phyloP scores from a whole-genome alignment of 495 filamentous ascomycete species.

The Neurospora sp. region DNA sequence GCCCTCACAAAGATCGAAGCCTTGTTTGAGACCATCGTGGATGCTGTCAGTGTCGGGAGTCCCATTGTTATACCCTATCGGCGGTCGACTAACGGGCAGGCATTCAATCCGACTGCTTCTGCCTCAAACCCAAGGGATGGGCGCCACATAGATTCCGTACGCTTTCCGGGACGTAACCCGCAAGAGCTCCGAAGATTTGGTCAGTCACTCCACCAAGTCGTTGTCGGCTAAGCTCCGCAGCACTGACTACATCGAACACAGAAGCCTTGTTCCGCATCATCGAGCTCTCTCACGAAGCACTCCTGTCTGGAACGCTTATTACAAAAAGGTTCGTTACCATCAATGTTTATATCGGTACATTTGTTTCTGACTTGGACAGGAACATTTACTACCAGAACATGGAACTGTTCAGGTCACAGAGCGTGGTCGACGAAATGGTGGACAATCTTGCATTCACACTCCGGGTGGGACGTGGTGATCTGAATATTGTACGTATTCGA shows the following conservation, averaged over 20 bases:
- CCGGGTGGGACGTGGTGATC: constrained; percentile 44
- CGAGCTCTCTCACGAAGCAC: constrained; percentile 57
- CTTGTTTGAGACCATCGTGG: constrained; percentile 41
- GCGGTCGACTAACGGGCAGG: neutral
- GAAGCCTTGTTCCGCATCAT: constrained; percentile 54
- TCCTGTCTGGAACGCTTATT: constrained; percentile 50
- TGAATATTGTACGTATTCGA: constrained; percentile 51
- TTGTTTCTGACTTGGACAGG: constrained; percentile 31
- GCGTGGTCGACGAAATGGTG: constrained; percentile 63
- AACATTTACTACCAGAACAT: constrained; percentile 89
- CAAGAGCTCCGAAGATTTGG: constrained; percentile 32
- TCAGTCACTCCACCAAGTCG: neutral
- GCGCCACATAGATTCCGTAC: constrained; percentile 11
- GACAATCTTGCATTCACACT: constrained; percentile 82
- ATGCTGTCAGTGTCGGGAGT: constrained; percentile 31
- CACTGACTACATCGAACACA: constrained; percentile 2
- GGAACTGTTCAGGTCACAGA: constrained; percentile 66
- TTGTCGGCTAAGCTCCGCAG: neutral
- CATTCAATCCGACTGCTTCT: neutral
- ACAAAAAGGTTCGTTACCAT: constrained; percentile 59
- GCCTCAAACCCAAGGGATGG: constrained; percentile 1
- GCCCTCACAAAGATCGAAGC: constrained; percentile 43
- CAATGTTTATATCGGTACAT: neutral
- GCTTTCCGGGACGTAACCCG: constrained; percentile 29
- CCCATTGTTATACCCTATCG: constrained; percentile 37